Evolutionary conservation across 306 rosid species (phyloP), one percentile per base, ranked within the genome.

Genomic region (Quillaja saponaria): DNA sequence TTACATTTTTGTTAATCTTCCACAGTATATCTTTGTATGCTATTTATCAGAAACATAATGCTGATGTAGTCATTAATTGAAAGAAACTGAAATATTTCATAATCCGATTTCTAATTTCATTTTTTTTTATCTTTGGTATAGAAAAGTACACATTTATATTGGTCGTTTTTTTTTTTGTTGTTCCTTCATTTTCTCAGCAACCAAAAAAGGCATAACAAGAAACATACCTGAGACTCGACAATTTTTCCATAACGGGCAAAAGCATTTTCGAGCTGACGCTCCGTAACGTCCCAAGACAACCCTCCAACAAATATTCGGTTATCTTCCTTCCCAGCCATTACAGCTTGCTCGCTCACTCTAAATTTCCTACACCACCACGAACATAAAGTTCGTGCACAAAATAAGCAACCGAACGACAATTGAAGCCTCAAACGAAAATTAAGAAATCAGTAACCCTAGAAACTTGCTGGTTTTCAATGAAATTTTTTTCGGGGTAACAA

Each of bases 301-400:
- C 99, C 99, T 38, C 99, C 97, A 2, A 94, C 97, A 63, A 89
- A 94, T 55, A 94, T 87, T 39, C 97, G 83, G 61, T 83, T 82
- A 10, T 85, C 99, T 61, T 92, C 95, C 66, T 87, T 89, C 50
- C 81, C 87, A 21, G 96, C 87, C 99, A 94, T 94, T 61, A 39
- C 71, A 35, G 41, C 35, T 40, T 40, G 31, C 38, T 5, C 59
- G 20, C 47, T 12, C 34, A 53, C 58, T 47, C 65, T 47, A 58
- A 44, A 52, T 34, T 50, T 55, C 17, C 44, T 28, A 34, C 38
- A 55, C 13, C 31, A 48, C 47, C 20, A 53, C n/a, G 15, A 34
- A 8, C 48, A 42, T 11, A 14, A 14, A 73, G 16, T 34, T 56
- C 40, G 4, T 41, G 56, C 6, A 14, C 14, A 37, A 1, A 10